Evolutionary conservation across 352 stramenopile genomes (phyloP).

Genomic region (Saprolegnia diclina): DNA sequence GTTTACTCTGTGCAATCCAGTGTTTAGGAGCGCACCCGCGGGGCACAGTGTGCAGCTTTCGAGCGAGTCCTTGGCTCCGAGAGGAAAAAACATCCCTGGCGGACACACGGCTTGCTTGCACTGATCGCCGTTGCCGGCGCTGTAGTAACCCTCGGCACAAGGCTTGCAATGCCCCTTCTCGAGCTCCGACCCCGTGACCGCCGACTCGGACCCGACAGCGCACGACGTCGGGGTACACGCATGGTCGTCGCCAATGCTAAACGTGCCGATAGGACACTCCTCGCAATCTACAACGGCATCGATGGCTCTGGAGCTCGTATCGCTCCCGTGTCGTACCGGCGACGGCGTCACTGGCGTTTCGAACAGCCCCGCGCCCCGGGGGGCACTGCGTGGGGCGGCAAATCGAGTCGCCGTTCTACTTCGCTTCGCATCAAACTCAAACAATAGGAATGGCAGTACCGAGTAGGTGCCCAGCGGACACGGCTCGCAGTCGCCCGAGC

Average conservation of each 20-base stretch:
- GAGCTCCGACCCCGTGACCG: conserved; percentile 25
- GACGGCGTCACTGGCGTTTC: conserved; percentile 35
- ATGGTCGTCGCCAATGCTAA: conserved; percentile 46
- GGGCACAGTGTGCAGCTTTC: conserved; percentile 14
- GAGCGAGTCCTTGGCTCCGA: conserved; percentile 24
- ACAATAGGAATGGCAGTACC: neutral
- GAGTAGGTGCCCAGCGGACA: conserved; percentile 22
- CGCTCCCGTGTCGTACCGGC: conserved; percentile 1
- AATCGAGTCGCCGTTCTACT: conserved; percentile 32
- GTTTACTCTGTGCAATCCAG: neutral
- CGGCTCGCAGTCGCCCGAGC: conserved; percentile 12
- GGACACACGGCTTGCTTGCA: conserved; percentile 38
- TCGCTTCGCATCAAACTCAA: neutral
- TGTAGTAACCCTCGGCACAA: conserved; percentile 39
- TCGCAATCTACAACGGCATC: conserved; percentile 33
- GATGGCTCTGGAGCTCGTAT: neutral
- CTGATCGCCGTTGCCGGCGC: conserved; percentile 36
- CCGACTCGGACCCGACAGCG: conserved; percentile 32
- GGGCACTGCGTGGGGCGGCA: conserved; percentile 38
- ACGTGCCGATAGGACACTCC: conserved; percentile 38
- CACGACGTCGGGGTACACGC: conserved; percentile 37
- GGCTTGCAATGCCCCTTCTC: conserved; percentile 44
- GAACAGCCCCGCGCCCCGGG: conserved; percentile 37
- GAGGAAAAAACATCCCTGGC: conserved; percentile 32
- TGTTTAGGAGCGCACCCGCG: neutral